These are phyloP conservation scores for Pseudogymnoascus sp. DNA, from an alignment of 2,329 filamentous ascomycete species.

Conservation along the genomic window DNA sequence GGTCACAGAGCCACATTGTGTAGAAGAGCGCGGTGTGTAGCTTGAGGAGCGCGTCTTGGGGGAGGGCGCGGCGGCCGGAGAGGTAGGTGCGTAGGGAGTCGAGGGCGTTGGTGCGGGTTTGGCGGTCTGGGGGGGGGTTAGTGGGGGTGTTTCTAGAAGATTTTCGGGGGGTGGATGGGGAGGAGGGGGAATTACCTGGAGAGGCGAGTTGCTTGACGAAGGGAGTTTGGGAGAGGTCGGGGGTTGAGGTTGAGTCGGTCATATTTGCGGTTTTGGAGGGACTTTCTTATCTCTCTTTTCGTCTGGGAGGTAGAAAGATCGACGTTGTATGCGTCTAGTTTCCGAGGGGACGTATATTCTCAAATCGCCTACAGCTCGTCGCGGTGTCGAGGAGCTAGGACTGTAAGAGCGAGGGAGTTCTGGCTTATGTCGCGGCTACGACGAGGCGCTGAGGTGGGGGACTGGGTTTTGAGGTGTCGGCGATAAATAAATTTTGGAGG, in stretches of 20 bases:
- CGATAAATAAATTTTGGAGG: conserved; percentile 10
- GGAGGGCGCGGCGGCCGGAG: conserved; percentile 48
- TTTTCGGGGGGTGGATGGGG: not conserved
- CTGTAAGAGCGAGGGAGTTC: not conserved
- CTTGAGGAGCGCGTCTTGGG: conserved; percentile 67
- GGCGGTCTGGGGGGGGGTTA: conserved; percentile 50
- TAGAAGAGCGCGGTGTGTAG: conserved; percentile 95
- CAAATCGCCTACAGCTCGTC: not conserved
- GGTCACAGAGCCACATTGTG: conserved; percentile 89
- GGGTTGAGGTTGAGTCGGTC: conserved; percentile 2
- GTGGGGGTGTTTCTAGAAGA: not conserved
- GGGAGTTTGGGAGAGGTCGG: conserved; percentile 25
- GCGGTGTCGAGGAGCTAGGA: not conserved
- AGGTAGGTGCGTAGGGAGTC: conserved; percentile 71
- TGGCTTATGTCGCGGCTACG: conserved; percentile 7
- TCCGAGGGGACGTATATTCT: not conserved
- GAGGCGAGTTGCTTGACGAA: conserved; percentile 30
- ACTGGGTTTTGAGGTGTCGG: not conserved
- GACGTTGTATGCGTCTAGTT: not conserved
- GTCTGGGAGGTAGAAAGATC: not conserved
- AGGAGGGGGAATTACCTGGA: conserved; percentile 21
- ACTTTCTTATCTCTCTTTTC: not conserved
- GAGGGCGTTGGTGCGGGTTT: conserved; percentile 68
- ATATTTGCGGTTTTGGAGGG: not conserved
- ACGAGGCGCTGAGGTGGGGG: not conserved